Conservation (phyloP, 1,284 basidiomycete species). For the Pascua sp. region DNA sequence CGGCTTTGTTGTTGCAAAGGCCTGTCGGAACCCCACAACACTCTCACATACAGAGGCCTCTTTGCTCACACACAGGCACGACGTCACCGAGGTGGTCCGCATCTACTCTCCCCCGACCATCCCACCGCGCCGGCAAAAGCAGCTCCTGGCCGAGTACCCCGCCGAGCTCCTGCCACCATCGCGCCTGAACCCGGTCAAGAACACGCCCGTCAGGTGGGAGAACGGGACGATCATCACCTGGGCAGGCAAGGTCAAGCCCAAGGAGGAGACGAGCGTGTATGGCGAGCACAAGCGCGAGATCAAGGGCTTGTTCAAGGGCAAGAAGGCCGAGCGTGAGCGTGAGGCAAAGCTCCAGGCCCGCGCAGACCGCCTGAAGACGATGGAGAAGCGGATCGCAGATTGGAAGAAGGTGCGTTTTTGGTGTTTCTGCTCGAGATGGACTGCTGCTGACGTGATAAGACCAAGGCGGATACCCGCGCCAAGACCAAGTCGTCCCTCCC, state of each 20-base stretch:
- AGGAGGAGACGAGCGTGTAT: constrained; percentile 29
- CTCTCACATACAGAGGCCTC: too few species aligned
- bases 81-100: too few species aligned
- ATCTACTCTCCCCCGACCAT: too few species aligned
- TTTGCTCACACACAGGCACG: too few species aligned
- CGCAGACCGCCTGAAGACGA: constrained; percentile 34
- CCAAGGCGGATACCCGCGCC: not conserved
- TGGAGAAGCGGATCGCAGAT: constrained; percentile 44
- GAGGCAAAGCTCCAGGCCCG: constrained; percentile 28
- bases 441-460: not conserved
- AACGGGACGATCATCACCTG: constrained; percentile 25
- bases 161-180: constrained; percentile 30
- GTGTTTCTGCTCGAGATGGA: too few species aligned
- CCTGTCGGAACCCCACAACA: too few species aligned
- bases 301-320: constrained; percentile 42
- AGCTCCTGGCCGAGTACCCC: constrained; percentile 28
- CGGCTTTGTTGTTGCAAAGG: too few species aligned
- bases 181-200: constrained; percentile 17
- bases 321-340: constrained; percentile 39
- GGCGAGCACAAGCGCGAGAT: constrained; percentile 3
- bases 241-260: constrained; percentile 14
- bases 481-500: not conserved
- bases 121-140: constrained; percentile 32
- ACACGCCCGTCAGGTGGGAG: constrained; percentile 14
- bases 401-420: constrained; percentile 48